Conservation (phyloP, 2,329 filamentous ascomycete species). For the Esteya vermicola region DNA sequence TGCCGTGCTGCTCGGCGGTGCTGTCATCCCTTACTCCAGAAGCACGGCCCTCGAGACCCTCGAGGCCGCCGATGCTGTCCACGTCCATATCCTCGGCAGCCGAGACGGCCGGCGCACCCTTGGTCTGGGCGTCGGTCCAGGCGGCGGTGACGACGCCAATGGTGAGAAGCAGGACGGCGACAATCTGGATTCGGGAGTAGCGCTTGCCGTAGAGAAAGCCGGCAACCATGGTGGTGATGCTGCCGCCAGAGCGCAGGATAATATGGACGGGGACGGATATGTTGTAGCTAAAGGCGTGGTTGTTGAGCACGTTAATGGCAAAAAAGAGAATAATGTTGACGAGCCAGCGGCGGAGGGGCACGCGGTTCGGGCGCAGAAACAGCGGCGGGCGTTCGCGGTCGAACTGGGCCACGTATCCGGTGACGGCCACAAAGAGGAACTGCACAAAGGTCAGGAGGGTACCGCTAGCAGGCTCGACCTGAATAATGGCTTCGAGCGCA, state of each 20-base stretch:
- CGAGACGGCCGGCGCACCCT: conserved; percentile 36
- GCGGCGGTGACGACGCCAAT: conserved; percentile 77
- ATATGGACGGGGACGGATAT: conserved; percentile 97
- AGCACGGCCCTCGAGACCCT: conserved; percentile 3
- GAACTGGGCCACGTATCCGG: conserved; percentile 63
- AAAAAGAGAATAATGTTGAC: conserved; percentile 87
- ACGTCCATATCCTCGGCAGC: neutral
- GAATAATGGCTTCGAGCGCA: conserved; percentile 86
- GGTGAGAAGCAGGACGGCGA: conserved; percentile 72
- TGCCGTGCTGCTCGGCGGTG: conserved; percentile 14
- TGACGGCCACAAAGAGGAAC: conserved; percentile 69
- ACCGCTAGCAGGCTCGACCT: conserved; percentile 80
- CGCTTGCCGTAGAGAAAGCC: conserved; percentile 75
- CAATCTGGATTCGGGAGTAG: conserved; percentile 66
- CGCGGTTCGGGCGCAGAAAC: conserved; percentile 61
- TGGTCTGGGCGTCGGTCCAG: conserved; percentile 75
- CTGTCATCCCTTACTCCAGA: conserved; percentile 10
- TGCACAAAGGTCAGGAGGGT: conserved; percentile 74
- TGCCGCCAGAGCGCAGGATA: conserved; percentile 86
- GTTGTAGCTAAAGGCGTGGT: conserved; percentile 92
- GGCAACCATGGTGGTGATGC: conserved; percentile 89
- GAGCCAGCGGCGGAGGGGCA: conserved; percentile 74
- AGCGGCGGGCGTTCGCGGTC: conserved; percentile 52
- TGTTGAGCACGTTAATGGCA: conserved; percentile 88
- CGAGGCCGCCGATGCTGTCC: neutral